Evolutionary conservation across 345 rosid genomes (phyloP), one percentile per base, ranked within the genome.

Genomic region (Populus euphratica): DNA sequence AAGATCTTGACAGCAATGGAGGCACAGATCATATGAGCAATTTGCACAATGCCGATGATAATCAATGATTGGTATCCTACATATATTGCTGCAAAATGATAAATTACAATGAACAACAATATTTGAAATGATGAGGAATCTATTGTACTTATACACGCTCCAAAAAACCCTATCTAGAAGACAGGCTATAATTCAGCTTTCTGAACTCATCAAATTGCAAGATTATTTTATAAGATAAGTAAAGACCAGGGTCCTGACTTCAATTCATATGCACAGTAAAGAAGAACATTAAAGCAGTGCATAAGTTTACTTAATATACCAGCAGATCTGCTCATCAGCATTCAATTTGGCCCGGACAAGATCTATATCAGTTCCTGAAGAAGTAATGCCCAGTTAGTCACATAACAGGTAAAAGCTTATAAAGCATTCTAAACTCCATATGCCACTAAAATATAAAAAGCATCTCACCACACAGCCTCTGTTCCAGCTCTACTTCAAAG

Each of bases 241-340:
- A 77, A 44, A 49, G 27, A 33, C 63, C 29, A 41, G n/a, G 21
- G 8, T 29, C 63, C 63, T 8, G 12, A 21, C 10, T 47, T 7
- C 18, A 59, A 23, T 73, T n/a, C 31, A 50, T 41, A 41, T 25
- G 68, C 54, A 56, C 8, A 54, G 39, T 23, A 66, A 25, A 70
- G 49, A 65, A 52, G 27, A 56, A 64, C 35, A 50, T 5, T 44
- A 18, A 78, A 69, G 81, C 75, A 71, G 63, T 65, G 71, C 20
- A 35, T 17, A 8, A 79, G 76, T 54, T 59, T 61, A 67, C 25
- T 65, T 18, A 67, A 74, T 25, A 29, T 92, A 96, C 99, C 99
- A 96, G 92, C 99, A 96, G 98, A 96, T 94, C 89, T 92, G 97
- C 82, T 94, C 98, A 82, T 96, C 99, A 38, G 93, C 97, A 81